Conservation (phyloP, 2,329 filamentous ascomycete genomes). For the Alternaria novae-zelandiae region DNA sequence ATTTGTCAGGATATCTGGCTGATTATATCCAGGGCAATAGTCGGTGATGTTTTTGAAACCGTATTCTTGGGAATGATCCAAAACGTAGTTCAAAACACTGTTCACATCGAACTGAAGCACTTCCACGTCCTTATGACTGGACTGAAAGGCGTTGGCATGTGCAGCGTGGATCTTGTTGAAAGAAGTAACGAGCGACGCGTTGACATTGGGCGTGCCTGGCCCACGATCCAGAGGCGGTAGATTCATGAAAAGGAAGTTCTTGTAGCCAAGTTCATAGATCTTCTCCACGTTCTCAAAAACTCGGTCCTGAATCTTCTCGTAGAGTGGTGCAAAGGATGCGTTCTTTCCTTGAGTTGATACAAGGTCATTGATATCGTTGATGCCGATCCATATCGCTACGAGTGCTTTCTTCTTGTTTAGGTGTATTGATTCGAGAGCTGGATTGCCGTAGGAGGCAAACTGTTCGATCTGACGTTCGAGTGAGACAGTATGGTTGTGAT, state of each 20-base stretch:
- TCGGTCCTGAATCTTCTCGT: conserved; percentile 50
- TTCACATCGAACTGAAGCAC: conserved; percentile 57
- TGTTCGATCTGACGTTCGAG: conserved; percentile 60
- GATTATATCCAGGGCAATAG: conserved; percentile 55
- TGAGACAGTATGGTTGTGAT: conserved; percentile 59
- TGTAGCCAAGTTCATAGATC: conserved; percentile 54
- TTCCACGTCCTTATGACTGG: conserved; percentile 39
- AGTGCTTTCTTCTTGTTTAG: conserved; percentile 51
- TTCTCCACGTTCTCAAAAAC: conserved; percentile 52
- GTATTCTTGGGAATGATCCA: conserved; percentile 52
- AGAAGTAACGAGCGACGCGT: conserved; percentile 53
- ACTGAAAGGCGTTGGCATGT: conserved; percentile 46
- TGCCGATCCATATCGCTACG: conserved; percentile 62
- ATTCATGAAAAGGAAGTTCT: conserved; percentile 58
- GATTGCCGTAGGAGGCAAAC: conserved; percentile 55
- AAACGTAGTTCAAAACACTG: conserved; percentile 49
- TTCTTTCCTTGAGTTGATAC: conserved; percentile 46
- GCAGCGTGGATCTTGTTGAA: conserved; percentile 52
- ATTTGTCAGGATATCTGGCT: conserved; percentile 53
- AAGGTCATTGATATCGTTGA: conserved; percentile 64
- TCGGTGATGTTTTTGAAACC: conserved; percentile 56
- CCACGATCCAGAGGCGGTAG: conserved; percentile 59
- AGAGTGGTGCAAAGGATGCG: conserved; percentile 55
- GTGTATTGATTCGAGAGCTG: conserved; percentile 41
- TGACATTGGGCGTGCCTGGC: conserved; percentile 50